These are phyloP conservation scores for Sporothrix sp. DNA, from an alignment of 2,329 filamentous ascomycete species.

Conservation along the genomic window DNA sequence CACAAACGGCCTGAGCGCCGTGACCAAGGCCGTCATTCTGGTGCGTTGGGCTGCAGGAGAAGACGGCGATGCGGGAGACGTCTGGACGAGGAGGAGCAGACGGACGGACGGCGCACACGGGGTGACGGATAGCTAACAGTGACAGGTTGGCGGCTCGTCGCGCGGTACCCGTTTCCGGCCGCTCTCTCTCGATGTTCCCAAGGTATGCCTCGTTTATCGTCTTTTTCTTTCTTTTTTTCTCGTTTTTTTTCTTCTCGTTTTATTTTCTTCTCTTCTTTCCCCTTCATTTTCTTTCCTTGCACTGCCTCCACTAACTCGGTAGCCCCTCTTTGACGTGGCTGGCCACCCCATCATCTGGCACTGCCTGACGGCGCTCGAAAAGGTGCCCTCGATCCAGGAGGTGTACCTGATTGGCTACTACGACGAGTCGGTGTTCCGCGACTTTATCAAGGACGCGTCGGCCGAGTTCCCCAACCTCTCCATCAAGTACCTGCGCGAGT, in stretches of 20 bases:
- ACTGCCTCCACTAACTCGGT: constrained; percentile 9
- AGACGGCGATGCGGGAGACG: not conserved
- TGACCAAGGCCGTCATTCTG: constrained; percentile 91
- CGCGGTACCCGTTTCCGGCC: constrained; percentile 93
- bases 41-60: constrained; percentile 40
- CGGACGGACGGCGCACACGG: not conserved
- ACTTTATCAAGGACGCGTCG: constrained; percentile 90
- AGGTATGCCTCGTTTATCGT: constrained; percentile 44
- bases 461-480: constrained; percentile 78
- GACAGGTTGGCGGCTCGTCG: constrained; percentile 84
- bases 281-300: not conserved
- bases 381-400: constrained; percentile 84
- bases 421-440: constrained; percentile 90
- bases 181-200: constrained; percentile 88
- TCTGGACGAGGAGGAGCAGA: not conserved
- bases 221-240: not conserved
- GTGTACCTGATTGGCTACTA: constrained; percentile 99
- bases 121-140: constrained; percentile 17
- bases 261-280: not conserved
- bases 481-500: constrained; percentile 95
- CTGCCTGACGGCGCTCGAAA: constrained; percentile 83
- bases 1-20: constrained; percentile 41
- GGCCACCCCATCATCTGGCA: constrained; percentile 98
- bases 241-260: not conserved
- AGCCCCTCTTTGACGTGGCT: constrained; percentile 97